These are phyloP conservation scores for Eleusine indica DNA, from an alignment of 176 grass and related monocot species.

Conservation along the genomic window DNA sequence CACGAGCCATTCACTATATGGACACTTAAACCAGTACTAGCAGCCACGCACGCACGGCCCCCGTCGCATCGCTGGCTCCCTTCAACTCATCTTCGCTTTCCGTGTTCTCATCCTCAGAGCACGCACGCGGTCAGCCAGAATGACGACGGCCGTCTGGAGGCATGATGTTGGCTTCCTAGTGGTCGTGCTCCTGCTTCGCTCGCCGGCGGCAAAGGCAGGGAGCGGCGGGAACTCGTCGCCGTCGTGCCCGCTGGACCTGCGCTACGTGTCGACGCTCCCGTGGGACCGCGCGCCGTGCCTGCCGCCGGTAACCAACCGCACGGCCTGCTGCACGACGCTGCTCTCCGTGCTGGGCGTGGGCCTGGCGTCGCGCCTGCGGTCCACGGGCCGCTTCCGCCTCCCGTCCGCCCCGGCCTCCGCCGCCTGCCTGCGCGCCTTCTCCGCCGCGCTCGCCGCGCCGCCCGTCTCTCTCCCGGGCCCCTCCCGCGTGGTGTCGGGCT, in stretches of 20 bases:
- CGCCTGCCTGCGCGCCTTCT: constrained; percentile 61
- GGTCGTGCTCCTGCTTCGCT: background rate
- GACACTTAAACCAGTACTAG: too few species aligned
- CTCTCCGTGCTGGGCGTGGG: constrained; percentile 65
- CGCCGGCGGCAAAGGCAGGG: background rate
- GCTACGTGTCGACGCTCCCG: constrained; percentile 73
- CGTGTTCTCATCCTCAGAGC: background rate
- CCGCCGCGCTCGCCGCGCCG: constrained; percentile 42
- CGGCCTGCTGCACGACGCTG: constrained; percentile 64
- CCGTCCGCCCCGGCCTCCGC: constrained; percentile 50
- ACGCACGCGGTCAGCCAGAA: background rate
- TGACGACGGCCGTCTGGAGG: constrained; percentile 25
- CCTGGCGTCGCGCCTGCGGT: constrained; percentile 54
- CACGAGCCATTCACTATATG: background rate
- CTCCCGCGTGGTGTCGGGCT: constrained; percentile 50
- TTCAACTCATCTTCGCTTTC: background rate
- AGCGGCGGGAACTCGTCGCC: constrained; percentile 1
- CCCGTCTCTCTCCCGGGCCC: constrained; percentile 58
- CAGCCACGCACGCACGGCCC: too few species aligned
- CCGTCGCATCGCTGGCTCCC: background rate
- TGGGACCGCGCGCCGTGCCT: constrained; percentile 68
- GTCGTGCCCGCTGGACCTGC: constrained; percentile 69
- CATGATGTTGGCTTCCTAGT: background rate
- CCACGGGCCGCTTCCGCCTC: constrained; percentile 70
- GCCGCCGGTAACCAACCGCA: constrained; percentile 51